These are phyloP conservation scores for Simplicillium sp. DNA, from an alignment of 2,329 filamentous ascomycete species.

Conservation along the genomic window DNA sequence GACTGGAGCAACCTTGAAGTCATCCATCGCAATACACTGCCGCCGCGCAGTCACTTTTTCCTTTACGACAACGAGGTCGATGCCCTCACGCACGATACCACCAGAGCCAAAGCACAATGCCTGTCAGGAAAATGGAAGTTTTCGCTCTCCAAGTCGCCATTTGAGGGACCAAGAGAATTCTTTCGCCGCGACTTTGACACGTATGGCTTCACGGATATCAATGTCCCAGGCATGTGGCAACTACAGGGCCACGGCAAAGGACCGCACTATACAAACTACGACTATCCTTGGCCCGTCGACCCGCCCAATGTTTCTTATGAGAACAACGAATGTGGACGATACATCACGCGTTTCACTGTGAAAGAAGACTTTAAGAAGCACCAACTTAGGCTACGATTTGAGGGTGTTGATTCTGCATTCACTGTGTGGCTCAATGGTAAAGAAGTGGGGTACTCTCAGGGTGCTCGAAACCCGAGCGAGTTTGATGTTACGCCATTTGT, in stretches of 20 bases:
- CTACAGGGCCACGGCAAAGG: conserved; percentile 53
- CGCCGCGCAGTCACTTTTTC: conserved; percentile 47
- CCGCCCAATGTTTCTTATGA: conserved; percentile 56
- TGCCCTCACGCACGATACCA: conserved; percentile 32
- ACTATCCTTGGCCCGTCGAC: conserved; percentile 57
- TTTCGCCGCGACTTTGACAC: conserved; percentile 24
- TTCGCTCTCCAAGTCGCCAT: conserved; percentile 33
- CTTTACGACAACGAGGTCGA: conserved; percentile 37
- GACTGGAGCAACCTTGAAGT: conserved; percentile 54
- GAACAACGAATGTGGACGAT: conserved; percentile 57
- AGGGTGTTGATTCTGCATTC: conserved; percentile 66
- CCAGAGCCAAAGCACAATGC: conserved; percentile 26
- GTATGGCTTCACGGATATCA: conserved; percentile 28
- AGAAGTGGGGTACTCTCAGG: conserved; percentile 63
- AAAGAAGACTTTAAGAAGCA: conserved; percentile 32
- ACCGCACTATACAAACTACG: conserved; percentile 62
- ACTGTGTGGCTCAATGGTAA: conserved; percentile 61
- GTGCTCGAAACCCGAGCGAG: conserved; percentile 61
- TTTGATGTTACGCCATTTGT: conserved; percentile 57
- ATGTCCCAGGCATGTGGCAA: conserved; percentile 64
- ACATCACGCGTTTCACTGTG: conserved; percentile 47
- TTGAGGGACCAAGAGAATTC: conserved; percentile 33
- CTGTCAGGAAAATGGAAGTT: conserved; percentile 49
- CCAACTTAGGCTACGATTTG: conserved; percentile 60
- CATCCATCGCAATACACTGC: conserved; percentile 49